phyloP scores from a whole-genome alignment of 2,329 filamentous ascomycete species.

The Fusarium agapanthi region DNA sequence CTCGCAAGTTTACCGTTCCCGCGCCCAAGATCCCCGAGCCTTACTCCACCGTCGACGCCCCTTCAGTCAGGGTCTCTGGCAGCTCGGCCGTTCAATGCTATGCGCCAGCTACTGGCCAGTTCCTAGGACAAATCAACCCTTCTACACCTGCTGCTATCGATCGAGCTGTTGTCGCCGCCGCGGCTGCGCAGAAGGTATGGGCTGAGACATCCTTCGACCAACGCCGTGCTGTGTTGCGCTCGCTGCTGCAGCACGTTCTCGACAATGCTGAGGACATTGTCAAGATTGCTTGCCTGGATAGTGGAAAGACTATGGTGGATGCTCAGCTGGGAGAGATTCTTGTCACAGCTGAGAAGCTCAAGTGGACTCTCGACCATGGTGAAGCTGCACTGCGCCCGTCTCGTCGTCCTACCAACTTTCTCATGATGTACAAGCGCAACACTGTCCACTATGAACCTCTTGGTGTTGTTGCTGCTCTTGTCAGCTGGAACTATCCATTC shows the following conservation, averaged over 20 bases:
- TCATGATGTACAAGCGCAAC: constrained; percentile 97
- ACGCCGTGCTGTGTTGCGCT: constrained; percentile 80
- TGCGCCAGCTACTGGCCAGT: constrained; percentile 86
- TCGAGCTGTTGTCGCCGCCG: constrained; percentile 76
- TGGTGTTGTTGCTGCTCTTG: constrained; percentile 89
- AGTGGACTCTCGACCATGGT: constrained; percentile 92
- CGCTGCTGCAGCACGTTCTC: constrained; percentile 82
- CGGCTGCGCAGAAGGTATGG: constrained; percentile 81
- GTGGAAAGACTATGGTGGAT: constrained; percentile 95
- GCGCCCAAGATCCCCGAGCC: constrained; percentile 69
- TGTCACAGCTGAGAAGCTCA: constrained; percentile 91
- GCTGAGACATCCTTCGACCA: constrained; percentile 78
- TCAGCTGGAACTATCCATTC: constrained; percentile 98
- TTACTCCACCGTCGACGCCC: constrained; percentile 64
- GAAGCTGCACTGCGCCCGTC: constrained; percentile 80
- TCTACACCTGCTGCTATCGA: constrained; percentile 82
- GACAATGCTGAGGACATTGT: constrained; percentile 91
- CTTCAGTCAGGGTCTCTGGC: constrained; percentile 71
- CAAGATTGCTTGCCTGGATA: constrained; percentile 86
- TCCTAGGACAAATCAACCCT: constrained; percentile 82
- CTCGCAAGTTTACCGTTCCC: constrained; percentile 68
- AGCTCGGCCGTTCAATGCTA: constrained; percentile 82
- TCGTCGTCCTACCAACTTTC: constrained; percentile 82
- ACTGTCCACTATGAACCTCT: constrained; percentile 90
- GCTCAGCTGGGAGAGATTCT: constrained; percentile 94